Base-by-base conservation (phyloP, 768 basidiomycete genomes). In the Cystofilobasidium macerans region DNA sequence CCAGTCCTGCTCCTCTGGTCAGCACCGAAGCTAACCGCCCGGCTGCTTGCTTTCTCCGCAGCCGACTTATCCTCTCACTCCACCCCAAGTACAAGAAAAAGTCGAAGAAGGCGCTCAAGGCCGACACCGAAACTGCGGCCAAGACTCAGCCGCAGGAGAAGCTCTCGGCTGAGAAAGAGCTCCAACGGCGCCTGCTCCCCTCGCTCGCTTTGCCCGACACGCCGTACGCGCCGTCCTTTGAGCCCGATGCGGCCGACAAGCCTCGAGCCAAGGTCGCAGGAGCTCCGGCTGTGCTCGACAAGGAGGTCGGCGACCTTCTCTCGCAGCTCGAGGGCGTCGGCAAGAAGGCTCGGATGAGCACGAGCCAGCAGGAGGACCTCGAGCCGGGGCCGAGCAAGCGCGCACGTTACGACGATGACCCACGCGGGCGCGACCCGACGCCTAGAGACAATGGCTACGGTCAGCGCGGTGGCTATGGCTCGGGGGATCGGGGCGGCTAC, bases 21-120 rank as follows among this genome's bases (percentile, higher is more conserved):
- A n/a, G n/a, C n/a, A n/a, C n/a, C n/a, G n/a, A n/a, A n/a, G n/a
- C n/a, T n/a, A n/a, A n/a, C n/a, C 9, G 22, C 42, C 42, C 13
- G 8, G 36, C 16, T 20, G 7, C 42, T 45, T 32, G 30, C 40
- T 48, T 12, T 42, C 9, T n/a, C 56, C 43, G 1, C 24, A 68
- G 67, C 78, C 87, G 95, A 24, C 83, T 98, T 61, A 89, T 99
- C 71, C 82, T 95, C 62, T 88, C 83, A 65, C 84, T 97, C 81
- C 94, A 99, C 72, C 95, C 94, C 0, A 95, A 91, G 72, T 87
- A 97, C 80, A 95, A 89, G 80, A 88, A 88, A 76, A 82, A 82
- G 74, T 73, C 73, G 36, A 76, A 78, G 38, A 80, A 78, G 48
- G 78, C 80, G 33, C 40, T 71, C 75, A 28, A 79, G 80, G 62